These are phyloP conservation scores for Pestalotiopsis sp. DNA, from an alignment of 2,329 filamentous ascomycete genomes.

Conservation along the genomic window DNA sequence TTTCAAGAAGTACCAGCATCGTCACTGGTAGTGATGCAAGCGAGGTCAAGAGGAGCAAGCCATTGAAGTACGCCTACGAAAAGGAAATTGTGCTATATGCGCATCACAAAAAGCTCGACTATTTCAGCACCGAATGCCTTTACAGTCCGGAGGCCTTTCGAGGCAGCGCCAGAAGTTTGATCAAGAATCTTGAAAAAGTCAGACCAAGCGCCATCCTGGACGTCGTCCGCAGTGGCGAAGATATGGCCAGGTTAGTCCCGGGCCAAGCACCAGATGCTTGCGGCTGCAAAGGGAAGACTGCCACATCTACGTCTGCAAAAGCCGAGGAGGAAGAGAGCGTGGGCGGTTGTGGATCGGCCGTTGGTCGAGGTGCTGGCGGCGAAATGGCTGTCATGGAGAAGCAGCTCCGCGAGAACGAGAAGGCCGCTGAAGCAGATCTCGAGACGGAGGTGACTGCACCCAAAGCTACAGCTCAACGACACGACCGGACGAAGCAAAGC, in stretches of 20 bases:
- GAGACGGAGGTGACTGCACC: slow-evolving; percentile 67
- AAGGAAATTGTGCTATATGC: slow-evolving; percentile 99
- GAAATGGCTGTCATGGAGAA: slow-evolving; percentile 86
- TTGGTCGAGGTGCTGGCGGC: slow-evolving; percentile 67
- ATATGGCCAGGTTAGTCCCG: slow-evolving; percentile 89
- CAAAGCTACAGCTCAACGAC: slow-evolving; percentile 36
- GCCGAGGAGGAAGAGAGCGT: slow-evolving; percentile 54
- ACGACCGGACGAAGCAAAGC: slow-evolving; percentile 36
- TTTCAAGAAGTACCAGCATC: slow-evolving; percentile 89
- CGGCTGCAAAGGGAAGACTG: slow-evolving; percentile 48
- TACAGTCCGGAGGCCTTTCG: slow-evolving; percentile 97
- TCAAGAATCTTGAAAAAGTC: slow-evolving; percentile 94
- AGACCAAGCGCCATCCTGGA: slow-evolving; percentile 93
- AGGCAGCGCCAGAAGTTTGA: slow-evolving; percentile 85
- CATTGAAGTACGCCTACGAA: slow-evolving; percentile 96
- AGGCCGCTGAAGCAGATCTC: slow-evolving; percentile 56
- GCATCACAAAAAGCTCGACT: slow-evolving; percentile 94
- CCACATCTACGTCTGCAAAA: slow-evolving; percentile 28
- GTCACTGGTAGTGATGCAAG: slow-evolving; percentile 77
- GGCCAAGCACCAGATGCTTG: slow-evolving; percentile 52
- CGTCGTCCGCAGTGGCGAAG: slow-evolving; percentile 91
- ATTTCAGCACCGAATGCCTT: slow-evolving; percentile 98
- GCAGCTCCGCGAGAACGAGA: slow-evolving; percentile 67
- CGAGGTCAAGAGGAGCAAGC: slow-evolving; percentile 93
- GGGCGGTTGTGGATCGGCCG: slow-evolving; percentile 76